These are phyloP conservation scores for Priceomyces medius DNA, from an alignment of 805 yeast genomes.

Conservation along the genomic window DNA sequence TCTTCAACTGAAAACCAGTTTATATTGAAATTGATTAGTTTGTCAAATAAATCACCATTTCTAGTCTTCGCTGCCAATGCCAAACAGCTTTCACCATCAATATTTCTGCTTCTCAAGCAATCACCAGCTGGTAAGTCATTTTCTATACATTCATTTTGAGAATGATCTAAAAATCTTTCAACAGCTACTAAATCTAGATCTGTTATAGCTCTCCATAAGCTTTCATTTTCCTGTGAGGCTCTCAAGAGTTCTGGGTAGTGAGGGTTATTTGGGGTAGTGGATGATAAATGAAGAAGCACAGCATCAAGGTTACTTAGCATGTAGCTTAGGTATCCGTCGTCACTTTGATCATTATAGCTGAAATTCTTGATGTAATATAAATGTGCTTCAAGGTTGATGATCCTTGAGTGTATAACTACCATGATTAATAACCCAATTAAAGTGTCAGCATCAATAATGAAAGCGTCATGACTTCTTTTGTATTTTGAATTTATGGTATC, in stretches of 20 bases:
- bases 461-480: conserved; percentile 11
- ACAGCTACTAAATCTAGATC: conserved; percentile 22
- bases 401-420: conserved; percentile 63
- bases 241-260: conserved; percentile 37
- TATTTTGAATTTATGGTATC: background rate
- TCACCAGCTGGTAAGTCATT: conserved; percentile 18
- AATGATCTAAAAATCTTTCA: conserved; percentile 11
- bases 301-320: conserved; percentile 83
- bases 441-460: conserved; percentile 75
- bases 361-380: conserved; percentile 65
- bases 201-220: conserved; percentile 54
- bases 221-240: conserved; percentile 47
- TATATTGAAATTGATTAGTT: conserved; percentile 46
- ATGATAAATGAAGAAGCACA: conserved; percentile 59
- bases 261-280: conserved; percentile 16
- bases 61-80: conserved; percentile 57
- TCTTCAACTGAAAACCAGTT: conserved; percentile 63
- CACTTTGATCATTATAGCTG: conserved; percentile 31
- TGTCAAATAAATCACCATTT: conserved; percentile 44
- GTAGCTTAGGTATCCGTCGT: conserved; percentile 69
- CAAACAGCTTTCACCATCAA: conserved; percentile 69
- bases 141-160: conserved; percentile 8
- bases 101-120: conserved; percentile 24
- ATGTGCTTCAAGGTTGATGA: conserved; percentile 60
- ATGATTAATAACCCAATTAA: conserved; percentile 69